These are phyloP conservation scores for Cadophora gregata DNA, from an alignment of 2,329 filamentous ascomycete species.

Conservation along the genomic window DNA sequence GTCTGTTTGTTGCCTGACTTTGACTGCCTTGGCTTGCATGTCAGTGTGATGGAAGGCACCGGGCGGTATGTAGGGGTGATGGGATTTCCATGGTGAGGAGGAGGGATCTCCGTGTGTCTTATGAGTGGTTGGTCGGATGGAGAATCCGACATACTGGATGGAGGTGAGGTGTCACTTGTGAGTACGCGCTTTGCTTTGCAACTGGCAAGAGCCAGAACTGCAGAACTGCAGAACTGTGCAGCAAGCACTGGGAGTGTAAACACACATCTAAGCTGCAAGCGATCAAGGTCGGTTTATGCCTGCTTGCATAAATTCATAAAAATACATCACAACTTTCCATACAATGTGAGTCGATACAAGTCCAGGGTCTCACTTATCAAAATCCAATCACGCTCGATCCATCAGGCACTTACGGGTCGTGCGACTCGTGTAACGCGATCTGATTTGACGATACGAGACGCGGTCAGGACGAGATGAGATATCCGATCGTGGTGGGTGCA, in stretches of 20 bases:
- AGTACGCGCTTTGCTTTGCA: not conserved
- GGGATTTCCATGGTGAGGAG: slow-evolving; percentile 1
- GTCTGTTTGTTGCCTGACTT: slow-evolving; percentile 1
- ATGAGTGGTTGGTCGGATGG: not conserved
- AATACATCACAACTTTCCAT: not conserved
- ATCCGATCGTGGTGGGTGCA: slow-evolving; percentile 5
- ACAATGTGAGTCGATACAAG: not conserved
- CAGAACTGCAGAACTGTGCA: not conserved
- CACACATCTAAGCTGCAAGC: no score
- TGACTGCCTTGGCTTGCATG: no score
- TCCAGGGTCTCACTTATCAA: slow-evolving; percentile 8
- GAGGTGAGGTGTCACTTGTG: slow-evolving; percentile 27
- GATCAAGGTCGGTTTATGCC: not conserved
- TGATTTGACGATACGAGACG: slow-evolving; percentile 21
- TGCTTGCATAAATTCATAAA: not conserved
- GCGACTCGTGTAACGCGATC: slow-evolving; percentile 24
- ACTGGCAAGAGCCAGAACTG: not conserved
- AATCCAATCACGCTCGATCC: not conserved
- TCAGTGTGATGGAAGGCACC: no score
- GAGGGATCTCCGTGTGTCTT: not conserved
- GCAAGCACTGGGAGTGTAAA: no score
- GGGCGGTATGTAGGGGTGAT: not conserved
- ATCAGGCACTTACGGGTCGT: not conserved
- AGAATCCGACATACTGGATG: not conserved
- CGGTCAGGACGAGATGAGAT: slow-evolving; percentile 19